Evolutionary conservation across 2,329 filamentous ascomycete species (phyloP).

Genomic region (Delphinella strobiligena): DNA sequence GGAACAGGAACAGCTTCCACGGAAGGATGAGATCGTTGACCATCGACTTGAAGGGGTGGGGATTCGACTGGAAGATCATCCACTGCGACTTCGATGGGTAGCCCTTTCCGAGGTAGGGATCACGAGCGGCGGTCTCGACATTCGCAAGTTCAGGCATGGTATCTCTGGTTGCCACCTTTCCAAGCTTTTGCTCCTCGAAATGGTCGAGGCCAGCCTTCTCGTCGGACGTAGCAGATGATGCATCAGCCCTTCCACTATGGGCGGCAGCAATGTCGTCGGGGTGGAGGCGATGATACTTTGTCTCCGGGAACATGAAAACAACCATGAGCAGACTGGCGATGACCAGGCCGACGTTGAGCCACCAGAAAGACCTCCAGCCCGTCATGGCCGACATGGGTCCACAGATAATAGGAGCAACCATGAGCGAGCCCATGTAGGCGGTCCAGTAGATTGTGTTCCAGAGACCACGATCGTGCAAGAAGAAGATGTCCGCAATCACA

Average conservation of each 20-base stretch:
- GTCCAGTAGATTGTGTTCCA: slow-evolving; percentile 52
- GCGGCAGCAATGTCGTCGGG: slow-evolving; percentile 15
- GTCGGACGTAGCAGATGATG: neutral
- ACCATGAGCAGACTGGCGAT: slow-evolving; percentile 38
- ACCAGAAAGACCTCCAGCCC: slow-evolving; percentile 54
- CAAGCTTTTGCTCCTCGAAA: slow-evolving; percentile 11
- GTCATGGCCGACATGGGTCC: slow-evolving; percentile 48
- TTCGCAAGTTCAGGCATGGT: slow-evolving; percentile 15
- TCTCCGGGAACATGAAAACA: slow-evolving; percentile 52
- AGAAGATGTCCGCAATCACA: slow-evolving; percentile 53
- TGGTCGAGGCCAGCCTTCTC: slow-evolving; percentile 5
- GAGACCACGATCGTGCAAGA: slow-evolving; percentile 47
- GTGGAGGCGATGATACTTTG: slow-evolving; percentile 42
- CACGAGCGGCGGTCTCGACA: slow-evolving; percentile 30
- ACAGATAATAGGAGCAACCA: slow-evolving; percentile 47
- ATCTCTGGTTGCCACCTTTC: slow-evolving; percentile 13
- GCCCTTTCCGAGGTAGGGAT: slow-evolving; percentile 46
- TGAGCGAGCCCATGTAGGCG: slow-evolving; percentile 50
- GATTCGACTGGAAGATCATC: slow-evolving; percentile 38
- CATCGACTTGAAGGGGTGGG: slow-evolving; percentile 34
- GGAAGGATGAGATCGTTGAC: slow-evolving; percentile 47
- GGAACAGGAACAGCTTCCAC: slow-evolving; percentile 50
- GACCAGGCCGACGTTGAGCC: slow-evolving; percentile 48
- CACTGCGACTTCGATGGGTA: slow-evolving; percentile 45
- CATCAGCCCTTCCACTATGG: neutral